Percentiles rank a stretch among this genome's conserved stretches.
Conservation (phyloP, 345 rosid genomes). For the Lagerstroemia speciosa region DNA sequence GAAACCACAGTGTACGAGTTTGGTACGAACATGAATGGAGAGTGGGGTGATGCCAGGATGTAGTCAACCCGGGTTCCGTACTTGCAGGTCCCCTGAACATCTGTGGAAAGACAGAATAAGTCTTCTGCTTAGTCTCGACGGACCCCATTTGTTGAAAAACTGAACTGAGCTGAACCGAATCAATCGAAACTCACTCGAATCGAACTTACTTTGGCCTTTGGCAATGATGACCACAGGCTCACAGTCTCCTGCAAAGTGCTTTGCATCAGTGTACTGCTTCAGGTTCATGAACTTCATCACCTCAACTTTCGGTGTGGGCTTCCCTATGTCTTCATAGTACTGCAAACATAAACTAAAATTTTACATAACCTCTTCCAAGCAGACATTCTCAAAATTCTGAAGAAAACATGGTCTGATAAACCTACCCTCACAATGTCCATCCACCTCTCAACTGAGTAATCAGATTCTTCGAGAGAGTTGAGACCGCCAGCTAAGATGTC, state of each 20-base stretch:
- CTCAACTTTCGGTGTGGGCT: constrained; percentile 74
- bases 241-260: constrained; percentile 76
- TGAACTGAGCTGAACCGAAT: background rate
- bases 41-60: constrained; percentile 51
- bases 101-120: constrained; percentile 14
- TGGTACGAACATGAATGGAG: constrained; percentile 56
- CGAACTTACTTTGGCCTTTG: constrained; percentile 72
- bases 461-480: constrained; percentile 67
- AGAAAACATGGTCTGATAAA: background rate
- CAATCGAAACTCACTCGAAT: too few species aligned
- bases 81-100: constrained; percentile 97
- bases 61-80: constrained; percentile 89
- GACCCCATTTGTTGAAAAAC: background rate
- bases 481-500: constrained; percentile 75
- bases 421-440: constrained; percentile 68
- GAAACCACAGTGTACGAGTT: constrained; percentile 76
- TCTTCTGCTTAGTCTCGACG: background rate
- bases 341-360: constrained; percentile 9
- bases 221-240: constrained; percentile 91
- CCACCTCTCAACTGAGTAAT: constrained; percentile 81
- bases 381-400: background rate
- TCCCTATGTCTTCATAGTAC: constrained; percentile 83
- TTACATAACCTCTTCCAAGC: background rate
- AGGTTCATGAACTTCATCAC: constrained; percentile 55
- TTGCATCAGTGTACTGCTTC: constrained; percentile 61